phyloP scores from a whole-genome alignment of 202 grass and related monocot species.

The Zoysia matrella region DNA sequence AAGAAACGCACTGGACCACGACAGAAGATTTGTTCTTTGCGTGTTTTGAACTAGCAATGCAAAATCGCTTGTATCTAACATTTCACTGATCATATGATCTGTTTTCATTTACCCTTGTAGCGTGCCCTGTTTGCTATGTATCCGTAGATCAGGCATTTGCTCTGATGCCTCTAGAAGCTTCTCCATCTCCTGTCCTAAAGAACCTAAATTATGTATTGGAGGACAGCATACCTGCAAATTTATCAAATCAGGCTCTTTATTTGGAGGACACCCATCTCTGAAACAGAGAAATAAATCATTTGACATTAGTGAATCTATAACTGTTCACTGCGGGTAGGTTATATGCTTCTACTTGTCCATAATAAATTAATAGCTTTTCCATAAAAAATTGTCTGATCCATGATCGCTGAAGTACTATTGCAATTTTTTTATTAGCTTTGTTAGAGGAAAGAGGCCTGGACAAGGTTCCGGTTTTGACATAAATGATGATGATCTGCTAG shows the following conservation, averaged over 20 bases:
- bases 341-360: conserved; percentile 13
- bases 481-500: conserved; percentile 74
- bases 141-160: conserved; percentile 82
- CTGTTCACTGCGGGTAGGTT: conserved; percentile 90
- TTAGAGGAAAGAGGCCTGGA: conserved; percentile 86
- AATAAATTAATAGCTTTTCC: conserved; percentile 5
- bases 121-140: conserved; percentile 91
- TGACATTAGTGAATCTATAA: conserved; percentile 85
- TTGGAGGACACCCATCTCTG: conserved; percentile 83
- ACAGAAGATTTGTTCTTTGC: conserved; percentile 57
- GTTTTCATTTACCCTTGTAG: conserved; percentile 47
- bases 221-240: conserved; percentile 55
- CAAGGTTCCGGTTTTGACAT: conserved; percentile 90
- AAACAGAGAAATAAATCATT: conserved; percentile 83
- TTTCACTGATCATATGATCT: conserved; percentile 17
- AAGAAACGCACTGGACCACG: conserved; percentile 91
- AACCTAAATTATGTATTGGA: conserved; percentile 73
- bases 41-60: neutral
- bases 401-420: conserved; percentile 17
- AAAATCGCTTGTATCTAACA: conserved; percentile 1
- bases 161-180: conserved; percentile 65
- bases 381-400: neutral
- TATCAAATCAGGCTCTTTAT: conserved; percentile 66
- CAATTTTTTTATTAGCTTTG: conserved; percentile 69
- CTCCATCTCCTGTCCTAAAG: conserved; percentile 72